phyloP scores from a whole-genome alignment of 2,329 filamentous ascomycete genomes.

The Didymella glomerata region DNA sequence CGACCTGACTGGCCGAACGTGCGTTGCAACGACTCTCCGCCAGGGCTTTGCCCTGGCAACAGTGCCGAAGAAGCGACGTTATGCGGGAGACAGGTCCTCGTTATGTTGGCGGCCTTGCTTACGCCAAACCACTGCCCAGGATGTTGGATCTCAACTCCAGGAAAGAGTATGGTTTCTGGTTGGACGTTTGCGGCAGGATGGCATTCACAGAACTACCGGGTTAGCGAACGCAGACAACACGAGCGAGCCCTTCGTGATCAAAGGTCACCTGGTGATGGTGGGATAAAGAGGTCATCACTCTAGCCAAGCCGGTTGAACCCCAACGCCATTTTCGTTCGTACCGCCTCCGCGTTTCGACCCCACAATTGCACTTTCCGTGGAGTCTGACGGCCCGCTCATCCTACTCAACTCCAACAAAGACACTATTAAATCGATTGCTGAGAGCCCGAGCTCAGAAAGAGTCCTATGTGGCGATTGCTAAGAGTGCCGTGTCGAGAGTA shows the following conservation, averaged over 20 bases:
- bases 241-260: not conserved
- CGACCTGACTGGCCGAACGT: not conserved
- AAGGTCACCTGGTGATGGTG: not conserved
- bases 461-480: not conserved
- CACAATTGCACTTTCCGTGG: not conserved
- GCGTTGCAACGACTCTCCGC: too few relatives aligned
- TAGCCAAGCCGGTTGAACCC: conserved; percentile 20
- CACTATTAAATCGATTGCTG: not conserved
- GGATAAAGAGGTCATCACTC: not conserved
- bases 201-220: not conserved
- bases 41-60: not conserved
- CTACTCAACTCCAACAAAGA: not conserved
- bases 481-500: not conserved
- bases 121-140: not conserved
- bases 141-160: not conserved
- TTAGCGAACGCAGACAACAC: too few relatives aligned
- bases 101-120: not conserved
- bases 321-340: not conserved
- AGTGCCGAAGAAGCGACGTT: not conserved
- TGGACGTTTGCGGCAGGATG: not conserved
- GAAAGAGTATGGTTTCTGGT: not conserved
- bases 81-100: not conserved
- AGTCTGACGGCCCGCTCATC: conserved; percentile 12
- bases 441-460: not conserved
- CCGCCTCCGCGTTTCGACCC: conserved; percentile 9